Evolutionary conservation across 2,329 filamentous ascomycete species (phyloP), one percentile per base, ranked within the genome.

Genomic region (Penicillium sclerotiorum): DNA sequence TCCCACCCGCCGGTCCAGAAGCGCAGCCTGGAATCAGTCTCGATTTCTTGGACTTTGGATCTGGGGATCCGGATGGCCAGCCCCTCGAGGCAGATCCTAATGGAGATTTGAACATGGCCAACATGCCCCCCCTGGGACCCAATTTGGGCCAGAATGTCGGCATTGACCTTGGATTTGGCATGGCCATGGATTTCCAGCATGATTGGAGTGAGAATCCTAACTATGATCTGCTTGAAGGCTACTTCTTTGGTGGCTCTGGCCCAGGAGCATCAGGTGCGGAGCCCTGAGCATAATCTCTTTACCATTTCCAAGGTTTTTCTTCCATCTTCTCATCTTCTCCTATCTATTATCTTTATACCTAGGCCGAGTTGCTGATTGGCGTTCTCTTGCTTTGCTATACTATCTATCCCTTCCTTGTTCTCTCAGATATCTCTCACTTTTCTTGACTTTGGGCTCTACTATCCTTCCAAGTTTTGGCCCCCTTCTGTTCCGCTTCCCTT

Each of bases 1-100:
- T 59, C n/a, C 54, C 55, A 30, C 18, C 56, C n/a, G 22, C 59
- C 15, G 61, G 64, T 7, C 47, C 53, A 9, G 64, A 68, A 11
- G 52, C 53, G 11, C 49, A 57, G 13, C 39, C 56, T 12, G 62
- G 77, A 46, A 72, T 77, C 13, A 76, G 80, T 42, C 73, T 83
- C 12, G 79, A 82, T 56, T 83, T 83, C 62, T 66, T 83, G 12
- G 77, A 82, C 52, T 75, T 77, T 38, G 76, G 78, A 50, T 69
- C 76, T 4, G 61, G 70, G 0, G 66, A 67, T 15, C 55, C 61
- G 25, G 63, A 67, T 12, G 52, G 51, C 22, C 63, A 59, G n/a
- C 35, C 59, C 12, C 50, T 62, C 39, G 62, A 61, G 8, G 53
- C 62, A 6, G 65, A 70, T 27, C 63, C 61, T 11, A 65, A 65